Evolutionary conservation across 2,329 filamentous ascomycete genomes (phyloP).

Genomic region (Phyllosticta paracitricarpa): DNA sequence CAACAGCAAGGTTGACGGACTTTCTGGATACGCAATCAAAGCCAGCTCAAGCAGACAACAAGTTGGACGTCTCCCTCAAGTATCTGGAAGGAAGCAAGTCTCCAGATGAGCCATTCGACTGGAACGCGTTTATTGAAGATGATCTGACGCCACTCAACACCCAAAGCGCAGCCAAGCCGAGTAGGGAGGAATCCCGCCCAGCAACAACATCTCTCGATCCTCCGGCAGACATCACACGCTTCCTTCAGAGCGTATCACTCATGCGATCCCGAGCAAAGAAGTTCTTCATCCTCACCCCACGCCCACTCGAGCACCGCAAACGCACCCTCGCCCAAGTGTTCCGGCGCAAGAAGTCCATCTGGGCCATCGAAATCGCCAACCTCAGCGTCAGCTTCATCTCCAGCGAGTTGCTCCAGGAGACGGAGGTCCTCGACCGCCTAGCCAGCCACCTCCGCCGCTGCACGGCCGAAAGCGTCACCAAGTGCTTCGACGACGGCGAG

Average conservation of each 20-base stretch:
- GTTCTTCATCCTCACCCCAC: background rate
- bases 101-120: background rate
- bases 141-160: background rate
- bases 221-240: background rate
- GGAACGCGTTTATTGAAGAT: background rate
- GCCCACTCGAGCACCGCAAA: background rate
- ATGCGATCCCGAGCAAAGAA: background rate
- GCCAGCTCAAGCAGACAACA: background rate
- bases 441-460: background rate
- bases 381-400: background rate
- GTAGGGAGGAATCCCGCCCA: background rate
- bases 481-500: background rate
- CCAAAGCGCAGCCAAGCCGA: background rate
- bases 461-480: background rate
- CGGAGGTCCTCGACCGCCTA: background rate
- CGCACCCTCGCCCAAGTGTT: background rate
- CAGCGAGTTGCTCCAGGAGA: background rate
- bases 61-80: background rate
- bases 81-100: background rate
- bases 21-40: background rate
- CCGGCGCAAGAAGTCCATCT: background rate
- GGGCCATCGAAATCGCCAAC: background rate
- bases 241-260: background rate
- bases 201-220: background rate
- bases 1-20: background rate